Percentiles rank a stretch among this genome's conserved stretches.
Conservation (phyloP, 2,329 filamentous ascomycete species). For the Hawksworthiomyces lignivorus region DNA sequence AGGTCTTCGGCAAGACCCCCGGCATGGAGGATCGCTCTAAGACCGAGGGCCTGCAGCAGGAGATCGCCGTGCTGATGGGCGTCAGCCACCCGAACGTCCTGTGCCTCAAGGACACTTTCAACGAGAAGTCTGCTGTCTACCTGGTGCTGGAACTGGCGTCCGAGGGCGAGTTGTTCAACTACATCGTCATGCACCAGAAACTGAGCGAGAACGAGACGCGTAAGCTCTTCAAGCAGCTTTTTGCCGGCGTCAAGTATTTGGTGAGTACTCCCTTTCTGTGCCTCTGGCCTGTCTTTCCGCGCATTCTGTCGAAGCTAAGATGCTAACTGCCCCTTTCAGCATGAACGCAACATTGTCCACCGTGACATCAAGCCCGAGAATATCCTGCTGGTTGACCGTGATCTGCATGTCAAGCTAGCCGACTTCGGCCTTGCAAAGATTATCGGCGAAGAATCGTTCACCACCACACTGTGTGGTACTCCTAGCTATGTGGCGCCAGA, state of each 20-base stretch:
- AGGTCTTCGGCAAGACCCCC: conserved; percentile 81
- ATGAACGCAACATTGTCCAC: conserved; percentile 95
- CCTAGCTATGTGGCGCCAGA: conserved; percentile 95
- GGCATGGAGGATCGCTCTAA: conserved; percentile 79
- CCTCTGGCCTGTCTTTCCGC: not conserved
- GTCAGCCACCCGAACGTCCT: conserved; percentile 90
- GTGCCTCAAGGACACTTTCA: conserved; percentile 90
- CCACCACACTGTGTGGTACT: conserved; percentile 92
- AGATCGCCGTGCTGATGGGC: conserved; percentile 95
- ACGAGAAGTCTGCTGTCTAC: conserved; percentile 85
- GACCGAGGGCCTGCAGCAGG: conserved; percentile 81
- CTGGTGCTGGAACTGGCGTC: conserved; percentile 83
- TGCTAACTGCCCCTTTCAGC: no score
- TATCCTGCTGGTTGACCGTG: conserved; percentile 79
- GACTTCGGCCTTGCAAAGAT: conserved; percentile 98
- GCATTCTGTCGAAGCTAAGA: no score
- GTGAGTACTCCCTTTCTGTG: conserved; percentile 43
- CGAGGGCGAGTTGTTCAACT: conserved; percentile 93
- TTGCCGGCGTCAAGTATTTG: conserved; percentile 90
- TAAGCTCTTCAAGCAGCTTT: conserved; percentile 83
- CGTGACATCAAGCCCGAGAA: conserved; percentile 98
- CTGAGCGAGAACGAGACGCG: conserved; percentile 76
- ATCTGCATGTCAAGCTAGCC: conserved; percentile 81
- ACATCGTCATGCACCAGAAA: conserved; percentile 85
- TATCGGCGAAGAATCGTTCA: conserved; percentile 96